Percentiles rank a stretch among this genome's conserved stretches.
Evolutionary conservation across 1,139 yeast genomes (phyloP).

Genomic region (Kazachstania sp.): DNA sequence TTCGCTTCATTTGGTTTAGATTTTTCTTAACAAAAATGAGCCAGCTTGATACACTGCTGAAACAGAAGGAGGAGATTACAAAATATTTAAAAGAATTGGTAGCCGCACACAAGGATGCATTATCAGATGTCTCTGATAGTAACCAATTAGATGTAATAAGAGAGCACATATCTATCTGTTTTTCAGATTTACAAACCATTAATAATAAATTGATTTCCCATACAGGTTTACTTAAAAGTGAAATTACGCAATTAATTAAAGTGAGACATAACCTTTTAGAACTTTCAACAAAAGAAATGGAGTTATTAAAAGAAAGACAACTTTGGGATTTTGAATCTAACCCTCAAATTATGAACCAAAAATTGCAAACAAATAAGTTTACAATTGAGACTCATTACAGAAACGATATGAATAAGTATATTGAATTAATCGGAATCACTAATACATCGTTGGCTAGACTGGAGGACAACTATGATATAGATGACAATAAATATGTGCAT

Average conservation of each 20-base stretch:
- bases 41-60: constrained; percentile 3
- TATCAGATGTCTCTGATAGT: constrained; percentile 13
- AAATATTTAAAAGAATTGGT: constrained; percentile 16
- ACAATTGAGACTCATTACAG: constrained; percentile 17
- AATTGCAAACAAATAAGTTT: constrained; percentile 1
- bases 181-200: constrained; percentile 21
- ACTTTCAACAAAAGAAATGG: constrained; percentile 9
- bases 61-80: constrained; percentile 18
- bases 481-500: neutral
- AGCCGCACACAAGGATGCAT: constrained; percentile 16
- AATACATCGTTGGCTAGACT: constrained; percentile 16
- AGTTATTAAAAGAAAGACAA: constrained; percentile 8
- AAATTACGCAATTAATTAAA: constrained; percentile 12
- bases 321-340: constrained; percentile 11
- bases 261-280: constrained; percentile 12
- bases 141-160: constrained; percentile 19
- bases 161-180: constrained; percentile 22
- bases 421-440: constrained; percentile 20
- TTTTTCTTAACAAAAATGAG: neutral
- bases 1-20: too few species aligned
- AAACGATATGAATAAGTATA: constrained; percentile 16
- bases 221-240: constrained; percentile 23
- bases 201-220: constrained; percentile 20
- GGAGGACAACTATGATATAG: neutral
- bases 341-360: neutral